Evolutionary conservation across 192 early-diverging fungal genomes (phyloP).

Genomic region (Oehlia diaphana): DNA sequence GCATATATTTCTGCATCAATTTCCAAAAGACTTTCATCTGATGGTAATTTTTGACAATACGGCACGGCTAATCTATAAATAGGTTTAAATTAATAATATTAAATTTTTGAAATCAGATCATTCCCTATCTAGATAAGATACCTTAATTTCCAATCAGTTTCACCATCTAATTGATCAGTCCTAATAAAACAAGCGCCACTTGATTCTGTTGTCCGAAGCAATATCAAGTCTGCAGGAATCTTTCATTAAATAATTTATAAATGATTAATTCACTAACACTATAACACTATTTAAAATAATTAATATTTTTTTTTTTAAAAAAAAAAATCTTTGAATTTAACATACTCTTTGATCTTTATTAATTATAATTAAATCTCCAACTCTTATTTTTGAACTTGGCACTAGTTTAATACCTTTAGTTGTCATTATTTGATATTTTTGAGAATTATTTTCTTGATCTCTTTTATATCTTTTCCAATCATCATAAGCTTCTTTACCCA

Average conservation of each 20-base stretch:
- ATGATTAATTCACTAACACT: neutral
- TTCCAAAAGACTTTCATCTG: constrained; percentile 59
- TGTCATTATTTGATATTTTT: constrained; percentile 70
- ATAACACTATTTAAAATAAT: neutral
- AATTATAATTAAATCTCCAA: constrained; percentile 85
- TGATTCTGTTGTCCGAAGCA: constrained; percentile 80
- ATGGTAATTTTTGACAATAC: constrained; percentile 70
- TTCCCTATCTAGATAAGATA: constrained; percentile 9
- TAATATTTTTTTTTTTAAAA: neutral
- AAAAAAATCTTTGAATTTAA: neutral
- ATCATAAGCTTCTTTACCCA: constrained; percentile 89
- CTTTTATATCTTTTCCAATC: constrained; percentile 79
- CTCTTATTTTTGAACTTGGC: constrained; percentile 79
- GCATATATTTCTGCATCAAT: constrained; percentile 79
- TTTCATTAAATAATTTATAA: constrained; percentile 28
- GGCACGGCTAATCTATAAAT: constrained; percentile 71
- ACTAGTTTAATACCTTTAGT: constrained; percentile 56
- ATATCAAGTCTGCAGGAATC: constrained; percentile 89
- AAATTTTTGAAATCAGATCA: neutral
- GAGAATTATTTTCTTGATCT: constrained; percentile 90
- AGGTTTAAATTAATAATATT: constrained; percentile 5
- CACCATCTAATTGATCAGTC: constrained; percentile 96
- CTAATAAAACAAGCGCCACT: constrained; percentile 91
- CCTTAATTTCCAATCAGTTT: constrained; percentile 96
- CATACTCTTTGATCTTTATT: constrained; percentile 81